These are phyloP conservation scores for Mollisia scopiformis DNA, from an alignment of 2,329 filamentous ascomycete species.

Conservation along the genomic window DNA sequence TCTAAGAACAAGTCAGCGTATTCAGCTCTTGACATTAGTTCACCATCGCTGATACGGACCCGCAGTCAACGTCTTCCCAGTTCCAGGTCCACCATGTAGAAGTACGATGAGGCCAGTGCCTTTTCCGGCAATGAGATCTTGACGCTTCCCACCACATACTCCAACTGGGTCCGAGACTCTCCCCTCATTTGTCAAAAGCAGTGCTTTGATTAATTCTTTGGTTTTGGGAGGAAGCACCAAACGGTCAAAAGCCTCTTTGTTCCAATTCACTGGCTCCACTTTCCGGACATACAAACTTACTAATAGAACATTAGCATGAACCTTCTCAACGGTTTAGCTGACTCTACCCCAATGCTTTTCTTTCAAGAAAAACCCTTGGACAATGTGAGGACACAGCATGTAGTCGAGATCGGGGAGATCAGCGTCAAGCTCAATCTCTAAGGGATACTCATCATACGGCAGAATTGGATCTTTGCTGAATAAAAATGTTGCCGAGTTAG, in stretches of 20 bases:
- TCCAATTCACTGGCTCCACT: constrained; percentile 5
- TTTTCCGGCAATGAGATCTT: constrained; percentile 35
- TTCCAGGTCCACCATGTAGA: constrained; percentile 37
- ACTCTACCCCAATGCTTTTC: not conserved
- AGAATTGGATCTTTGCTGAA: not conserved
- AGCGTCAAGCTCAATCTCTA: not conserved
- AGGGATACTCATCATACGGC: not conserved
- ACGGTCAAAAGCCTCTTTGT: constrained; percentile 45
- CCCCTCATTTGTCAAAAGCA: constrained; percentile 35
- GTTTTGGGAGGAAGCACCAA: constrained; percentile 49
- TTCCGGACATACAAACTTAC: not conserved
- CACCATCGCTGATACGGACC: constrained; percentile 1
- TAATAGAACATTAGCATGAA: no score
- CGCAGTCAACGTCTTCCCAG: constrained; percentile 26
- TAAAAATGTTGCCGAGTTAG: no score
- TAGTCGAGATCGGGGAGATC: not conserved
- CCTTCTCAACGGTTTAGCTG: not conserved
- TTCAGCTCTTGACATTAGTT: not conserved
- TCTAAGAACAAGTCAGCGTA: constrained; percentile 40
- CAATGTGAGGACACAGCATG: not conserved
- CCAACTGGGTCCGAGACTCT: not conserved
- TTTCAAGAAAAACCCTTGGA: not conserved
- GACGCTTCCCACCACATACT: not conserved
- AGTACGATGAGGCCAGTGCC: constrained; percentile 47
- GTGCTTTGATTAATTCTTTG: constrained; percentile 49